Evolutionary conservation across 495 filamentous ascomycete genomes (phyloP).

Genomic region (Cudoniella acicularis): DNA sequence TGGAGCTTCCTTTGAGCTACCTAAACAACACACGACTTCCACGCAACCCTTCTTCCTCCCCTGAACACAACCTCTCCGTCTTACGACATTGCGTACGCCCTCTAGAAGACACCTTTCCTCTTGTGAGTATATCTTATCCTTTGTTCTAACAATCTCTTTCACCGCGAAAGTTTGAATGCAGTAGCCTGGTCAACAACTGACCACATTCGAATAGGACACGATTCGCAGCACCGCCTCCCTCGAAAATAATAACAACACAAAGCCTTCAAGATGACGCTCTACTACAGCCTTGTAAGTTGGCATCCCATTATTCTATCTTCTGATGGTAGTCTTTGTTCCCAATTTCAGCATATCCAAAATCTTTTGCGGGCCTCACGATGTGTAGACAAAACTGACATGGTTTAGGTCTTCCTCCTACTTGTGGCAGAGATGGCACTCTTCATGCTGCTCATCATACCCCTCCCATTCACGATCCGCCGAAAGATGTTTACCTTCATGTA

Average conservation of each 20-base stretch:
- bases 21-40: neutral
- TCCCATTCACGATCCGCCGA: conserved; percentile 81
- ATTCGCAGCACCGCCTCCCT: conserved; percentile 1
- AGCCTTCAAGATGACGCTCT: conserved; percentile 83
- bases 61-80: neutral
- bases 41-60: neutral
- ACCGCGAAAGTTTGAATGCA: no score
- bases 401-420: conserved; percentile 86
- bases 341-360: no score
- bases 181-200: no score
- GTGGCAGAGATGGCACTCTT: conserved; percentile 93
- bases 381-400: conserved; percentile 5
- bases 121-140: neutral
- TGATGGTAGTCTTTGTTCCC: neutral
- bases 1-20: neutral
- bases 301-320: neutral
- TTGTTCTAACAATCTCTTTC: neutral
- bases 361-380: no score
- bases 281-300: conserved; percentile 87
- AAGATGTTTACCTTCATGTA: conserved; percentile 78
- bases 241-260: neutral
- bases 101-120: neutral
- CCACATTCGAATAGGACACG: conserved; percentile 18
- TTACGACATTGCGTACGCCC: neutral
- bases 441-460: conserved; percentile 83